A percentile compares a stretch with the other conserved stretches of the same genome.
phyloP scores from a whole-genome alignment of 345 rosid species.

The Excoecaria cochinchinensis region DNA sequence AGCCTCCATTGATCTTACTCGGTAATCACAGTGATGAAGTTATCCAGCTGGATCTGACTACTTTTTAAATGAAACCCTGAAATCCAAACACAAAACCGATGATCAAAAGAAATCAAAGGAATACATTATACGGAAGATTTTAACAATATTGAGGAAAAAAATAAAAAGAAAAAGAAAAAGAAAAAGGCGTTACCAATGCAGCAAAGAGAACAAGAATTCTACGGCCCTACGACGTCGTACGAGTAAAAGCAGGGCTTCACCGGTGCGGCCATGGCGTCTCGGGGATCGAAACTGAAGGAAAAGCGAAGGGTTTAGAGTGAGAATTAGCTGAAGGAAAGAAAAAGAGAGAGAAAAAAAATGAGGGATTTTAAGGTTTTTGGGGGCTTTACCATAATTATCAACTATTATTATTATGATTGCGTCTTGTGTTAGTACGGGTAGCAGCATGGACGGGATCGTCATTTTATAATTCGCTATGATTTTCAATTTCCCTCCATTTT shows the following conservation, averaged over 20 bases:
- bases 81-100: not conserved
- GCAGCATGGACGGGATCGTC: constrained; percentile 31
- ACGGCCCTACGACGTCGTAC: constrained; percentile 10
- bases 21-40: not conserved
- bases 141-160: not conserved
- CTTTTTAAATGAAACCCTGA: not conserved
- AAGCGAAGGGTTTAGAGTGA: not conserved
- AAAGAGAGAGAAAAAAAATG: not conserved
- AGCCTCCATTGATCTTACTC: constrained; percentile 15
- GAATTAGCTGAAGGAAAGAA: not conserved
- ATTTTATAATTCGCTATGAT: constrained; percentile 14
- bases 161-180: not conserved
- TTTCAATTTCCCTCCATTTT: constrained; percentile 53
- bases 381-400: constrained; percentile 15
- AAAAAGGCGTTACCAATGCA: constrained; percentile 7
- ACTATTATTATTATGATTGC: not conserved
- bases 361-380: constrained; percentile 5
- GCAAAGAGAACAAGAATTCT: constrained; percentile 5
- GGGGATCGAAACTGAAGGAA: not conserved
- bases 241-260: constrained; percentile 1
- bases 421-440: too few relatives aligned
- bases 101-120: not conserved
- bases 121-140: not conserved
- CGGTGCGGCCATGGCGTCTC: constrained; percentile 9
- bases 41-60: constrained; percentile 15